A percentile compares a stretch with the other conserved stretches of the same genome.
Evolutionary conservation across 768 basidiomycete genomes (phyloP).

Genomic region (Pseudohyphozyma bogoriensis): DNA sequence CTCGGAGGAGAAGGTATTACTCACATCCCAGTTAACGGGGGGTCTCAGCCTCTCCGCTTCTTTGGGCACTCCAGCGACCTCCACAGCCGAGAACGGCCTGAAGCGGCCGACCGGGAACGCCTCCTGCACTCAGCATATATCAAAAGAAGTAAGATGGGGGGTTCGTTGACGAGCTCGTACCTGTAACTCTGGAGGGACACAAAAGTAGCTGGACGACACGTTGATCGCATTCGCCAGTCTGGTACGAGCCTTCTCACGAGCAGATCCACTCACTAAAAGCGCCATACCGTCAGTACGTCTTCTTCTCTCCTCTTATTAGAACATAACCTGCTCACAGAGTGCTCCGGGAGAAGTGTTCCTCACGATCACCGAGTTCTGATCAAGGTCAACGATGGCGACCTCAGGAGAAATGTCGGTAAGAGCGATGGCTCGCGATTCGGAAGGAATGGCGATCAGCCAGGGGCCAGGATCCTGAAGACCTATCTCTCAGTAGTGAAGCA

Average conservation of each 20-base stretch:
- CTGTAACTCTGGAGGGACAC: no score
- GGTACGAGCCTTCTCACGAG: conserved; percentile 17
- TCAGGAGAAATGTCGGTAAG: conserved; percentile 54
- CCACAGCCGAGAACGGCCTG: conserved; percentile 24
- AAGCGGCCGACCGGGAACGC: conserved; percentile 28
- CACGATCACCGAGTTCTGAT: conserved; percentile 39
- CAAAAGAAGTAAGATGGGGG: no score
- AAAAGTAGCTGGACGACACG: no score
- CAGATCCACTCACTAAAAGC: conserved; percentile 13
- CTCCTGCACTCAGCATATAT: no score
- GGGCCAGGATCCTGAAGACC: conserved; percentile 64
- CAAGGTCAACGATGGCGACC: conserved; percentile 80
- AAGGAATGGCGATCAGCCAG: conserved; percentile 85
- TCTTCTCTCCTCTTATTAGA: no score
- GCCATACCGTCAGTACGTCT: no score
- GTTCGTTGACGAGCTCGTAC: no score
- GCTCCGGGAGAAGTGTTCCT: background rate
- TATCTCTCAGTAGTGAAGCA: fast-evolving
- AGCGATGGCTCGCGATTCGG: conserved; percentile 69
- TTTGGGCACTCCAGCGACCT: conserved; percentile 9
- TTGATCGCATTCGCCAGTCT: conserved; percentile 19
- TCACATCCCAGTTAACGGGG: conserved; percentile 11
- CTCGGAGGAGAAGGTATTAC: background rate
- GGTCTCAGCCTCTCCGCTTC: conserved; percentile 22
- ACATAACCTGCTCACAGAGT: no score